Evolutionary conservation across 257 asterid species (phyloP), one percentile per base, ranked within the genome.

Genomic region (Solanum sejunctum): DNA sequence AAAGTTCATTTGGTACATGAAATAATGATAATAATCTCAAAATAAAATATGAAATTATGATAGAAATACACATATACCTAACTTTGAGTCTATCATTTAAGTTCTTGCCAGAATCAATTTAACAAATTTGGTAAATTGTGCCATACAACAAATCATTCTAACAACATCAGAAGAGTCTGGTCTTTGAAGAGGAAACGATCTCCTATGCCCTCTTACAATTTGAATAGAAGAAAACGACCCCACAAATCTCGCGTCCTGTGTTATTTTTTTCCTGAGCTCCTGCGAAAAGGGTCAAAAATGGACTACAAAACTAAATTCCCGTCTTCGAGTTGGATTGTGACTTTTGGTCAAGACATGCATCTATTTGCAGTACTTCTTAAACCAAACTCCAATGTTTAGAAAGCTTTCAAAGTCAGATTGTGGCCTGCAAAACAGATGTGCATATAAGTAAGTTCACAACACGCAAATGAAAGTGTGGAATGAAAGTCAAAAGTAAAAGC

Each of bases 361-460:
- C 86, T 91, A 91, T 85, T 84, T 90, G 93, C 98, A 95, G 66
- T 92, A 84, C 91, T 95, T 95, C 87, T 87, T 94, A 92, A 96
- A 93, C 99, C 99, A 95, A 47, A 93, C 88, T 51, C 96, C 99
- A 17, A 93, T 91, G 26, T 94, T 91, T 39, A 96, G 92, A 88
- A 88, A 96, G 96, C 99, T 93, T 84, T 95, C 99, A 11, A 92
- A 94, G 85, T 96, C 98, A 5, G 98, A 93, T 61, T 90, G 98
- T 0, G 99, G 99, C 81, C 99, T 93, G 97, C 91, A 91, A 82
- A 63, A 77, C 6, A 77, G 64, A 36, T 36, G 21, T 16, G 84
- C 15, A 78, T 49, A 57, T 21, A 28, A 8, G 26, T 13, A 54
- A 84, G 15, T 77, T 49, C 16, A 49, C n/a, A 77, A 77, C 11